Percentiles rank a stretch among this genome's conserved stretches.
Conservation (phyloP, 371 early-diverging fungal species). For the Mucor irregularis region DNA sequence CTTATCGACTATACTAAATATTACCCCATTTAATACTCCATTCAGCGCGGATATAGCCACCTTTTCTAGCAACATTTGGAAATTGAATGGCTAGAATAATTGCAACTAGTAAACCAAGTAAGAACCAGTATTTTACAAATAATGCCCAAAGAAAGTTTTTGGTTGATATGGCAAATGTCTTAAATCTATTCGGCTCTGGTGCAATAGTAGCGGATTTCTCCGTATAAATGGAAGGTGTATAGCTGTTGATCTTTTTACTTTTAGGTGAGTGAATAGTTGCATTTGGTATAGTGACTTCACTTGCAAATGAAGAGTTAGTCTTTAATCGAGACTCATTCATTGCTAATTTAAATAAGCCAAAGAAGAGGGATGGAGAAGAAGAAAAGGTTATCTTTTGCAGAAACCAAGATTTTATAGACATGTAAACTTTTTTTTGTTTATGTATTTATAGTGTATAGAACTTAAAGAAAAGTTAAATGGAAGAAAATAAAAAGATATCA, state of each 20-base stretch:
- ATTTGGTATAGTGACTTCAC: slow-evolving; percentile 19
- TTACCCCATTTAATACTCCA: slow-evolving; percentile 67
- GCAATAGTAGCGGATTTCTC: slow-evolving; percentile 24
- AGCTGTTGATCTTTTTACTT: not conserved
- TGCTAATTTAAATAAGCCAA: slow-evolving; percentile 27
- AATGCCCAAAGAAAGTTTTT: slow-evolving; percentile 5
- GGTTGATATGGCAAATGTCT: slow-evolving; percentile 22
- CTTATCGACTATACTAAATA: not conserved
- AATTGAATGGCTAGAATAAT: slow-evolving; percentile 59
- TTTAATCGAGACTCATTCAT: slow-evolving; percentile 32
- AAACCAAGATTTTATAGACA: slow-evolving; percentile 23
- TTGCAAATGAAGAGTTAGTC: slow-evolving; percentile 26
- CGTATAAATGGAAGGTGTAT: slow-evolving; percentile 15
- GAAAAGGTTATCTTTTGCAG: slow-evolving; percentile 4
- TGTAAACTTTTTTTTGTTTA: slow-evolving; percentile 4
- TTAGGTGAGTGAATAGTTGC: not conserved
- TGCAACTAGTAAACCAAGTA: slow-evolving; percentile 54
- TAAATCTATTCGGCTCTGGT: slow-evolving; percentile 24
- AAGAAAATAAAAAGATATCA: slow-evolving; percentile 3
- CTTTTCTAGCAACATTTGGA: slow-evolving; percentile 60
- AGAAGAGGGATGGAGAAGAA: slow-evolving; percentile 24
- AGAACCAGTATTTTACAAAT: slow-evolving; percentile 37
- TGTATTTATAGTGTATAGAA: slow-evolving; percentile 14
- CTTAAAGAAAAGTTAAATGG: slow-evolving; percentile 16
- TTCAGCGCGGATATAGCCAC: slow-evolving; percentile 59